Percentiles rank a stretch among this genome's conserved stretches.
Evolutionary conservation across 331 rosid genomes (phyloP).

Genomic region (Rhamnella rubrinervis): DNA sequence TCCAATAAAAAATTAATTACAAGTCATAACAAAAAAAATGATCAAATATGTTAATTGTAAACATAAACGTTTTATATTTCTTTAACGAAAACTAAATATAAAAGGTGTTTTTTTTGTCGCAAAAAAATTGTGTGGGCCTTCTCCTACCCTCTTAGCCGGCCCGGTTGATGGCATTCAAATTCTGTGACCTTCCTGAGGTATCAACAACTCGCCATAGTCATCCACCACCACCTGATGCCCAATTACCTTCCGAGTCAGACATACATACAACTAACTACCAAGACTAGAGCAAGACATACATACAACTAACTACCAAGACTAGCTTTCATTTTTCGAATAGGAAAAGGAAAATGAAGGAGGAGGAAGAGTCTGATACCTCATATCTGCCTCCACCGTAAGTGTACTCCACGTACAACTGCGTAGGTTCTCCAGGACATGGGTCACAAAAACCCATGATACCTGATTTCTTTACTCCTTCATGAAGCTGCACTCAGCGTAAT

Average conservation of each 20-base stretch:
- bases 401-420: conserved; percentile 71
- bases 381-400: conserved; percentile 48
- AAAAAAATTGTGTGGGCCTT: no score
- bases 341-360: no score
- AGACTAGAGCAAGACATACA: no score
- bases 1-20: no score
- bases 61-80: no score
- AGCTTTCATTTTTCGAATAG: neutral
- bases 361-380: conserved; percentile 49
- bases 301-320: neutral
- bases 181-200: conserved; percentile 59
- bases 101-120: no score
- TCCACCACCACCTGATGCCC: conserved; percentile 60
- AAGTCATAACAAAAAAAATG: no score
- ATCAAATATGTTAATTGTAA: no score
- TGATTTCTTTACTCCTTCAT: conserved; percentile 86
- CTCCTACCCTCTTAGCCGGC: no score
- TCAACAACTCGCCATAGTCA: conserved; percentile 57
- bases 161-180: conserved; percentile 32
- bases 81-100: no score
- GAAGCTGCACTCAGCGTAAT: conserved; percentile 65
- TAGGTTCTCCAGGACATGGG: conserved; percentile 86
- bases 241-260: neutral
- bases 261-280: neutral
- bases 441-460: conserved; percentile 98